Evolutionary conservation across 2,329 filamentous ascomycete genomes (phyloP).

Genomic region (Fusarium graminum): DNA sequence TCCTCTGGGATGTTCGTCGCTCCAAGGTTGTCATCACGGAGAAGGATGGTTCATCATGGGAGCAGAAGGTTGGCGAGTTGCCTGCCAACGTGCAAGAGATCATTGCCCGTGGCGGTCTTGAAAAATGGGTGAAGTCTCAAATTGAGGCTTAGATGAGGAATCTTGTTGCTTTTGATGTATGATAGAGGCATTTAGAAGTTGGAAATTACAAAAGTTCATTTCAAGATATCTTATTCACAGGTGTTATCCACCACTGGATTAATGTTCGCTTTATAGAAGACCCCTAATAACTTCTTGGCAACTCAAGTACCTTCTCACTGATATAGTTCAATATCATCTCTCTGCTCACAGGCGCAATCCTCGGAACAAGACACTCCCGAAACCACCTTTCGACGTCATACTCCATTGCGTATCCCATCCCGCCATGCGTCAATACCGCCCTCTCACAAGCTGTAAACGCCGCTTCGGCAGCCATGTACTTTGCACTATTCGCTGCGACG

Average conservation of each 20-base stretch:
- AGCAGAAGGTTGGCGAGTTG: conserved; percentile 83
- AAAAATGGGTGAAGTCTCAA: conserved; percentile 84
- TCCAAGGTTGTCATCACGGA: conserved; percentile 80
- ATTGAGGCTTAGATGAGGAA: conserved; percentile 56
- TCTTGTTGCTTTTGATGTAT: conserved; percentile 16
- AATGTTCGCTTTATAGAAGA: not conserved
- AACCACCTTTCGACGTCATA: conserved; percentile 76
- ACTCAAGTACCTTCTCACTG: conserved; percentile 73
- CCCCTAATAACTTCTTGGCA: conserved; percentile 75
- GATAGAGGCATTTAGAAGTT: conserved; percentile 28
- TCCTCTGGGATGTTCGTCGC: conserved; percentile 83
- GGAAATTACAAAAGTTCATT: conserved; percentile 23
- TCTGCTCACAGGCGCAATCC: conserved; percentile 73
- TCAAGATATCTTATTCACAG: not conserved
- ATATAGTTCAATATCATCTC: conserved; percentile 85
- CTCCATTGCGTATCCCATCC: conserved; percentile 74
- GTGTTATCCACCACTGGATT: too few species aligned
- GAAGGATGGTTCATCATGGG: conserved; percentile 77
- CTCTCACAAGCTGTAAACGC: conserved; percentile 73
- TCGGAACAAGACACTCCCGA: conserved; percentile 73
- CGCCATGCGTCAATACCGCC: conserved; percentile 70
- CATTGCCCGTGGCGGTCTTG: conserved; percentile 80
- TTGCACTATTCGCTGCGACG: conserved; percentile 76
- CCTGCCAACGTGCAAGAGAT: conserved; percentile 90
- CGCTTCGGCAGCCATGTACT: conserved; percentile 76